Percentiles rank a stretch among this genome's conserved stretches.
These are phyloP conservation scores for Oxytropis ochrocephala DNA, from an alignment of 306 rosid genomes.

Conservation along the genomic window DNA sequence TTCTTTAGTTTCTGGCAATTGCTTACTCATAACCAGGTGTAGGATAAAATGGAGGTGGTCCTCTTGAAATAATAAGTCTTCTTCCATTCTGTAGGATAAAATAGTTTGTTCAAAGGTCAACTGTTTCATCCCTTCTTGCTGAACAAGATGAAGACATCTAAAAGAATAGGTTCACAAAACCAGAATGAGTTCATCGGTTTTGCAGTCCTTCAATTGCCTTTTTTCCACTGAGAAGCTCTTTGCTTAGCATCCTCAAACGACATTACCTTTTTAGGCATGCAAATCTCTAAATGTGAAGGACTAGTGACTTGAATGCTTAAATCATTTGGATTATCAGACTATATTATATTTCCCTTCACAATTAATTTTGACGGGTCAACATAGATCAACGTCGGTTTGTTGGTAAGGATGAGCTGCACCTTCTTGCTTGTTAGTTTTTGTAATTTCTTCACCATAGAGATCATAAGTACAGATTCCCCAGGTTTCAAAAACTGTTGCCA, in stretches of 20 bases:
- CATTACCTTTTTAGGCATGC: slow-evolving; percentile 91
- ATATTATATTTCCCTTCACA: slow-evolving; percentile 83
- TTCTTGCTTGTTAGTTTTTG: slow-evolving; percentile 91
- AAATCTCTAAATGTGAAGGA: slow-evolving; percentile 84
- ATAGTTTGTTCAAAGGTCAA: slow-evolving; percentile 30
- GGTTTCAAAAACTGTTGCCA: slow-evolving; percentile 98
- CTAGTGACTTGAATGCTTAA: slow-evolving; percentile 81
- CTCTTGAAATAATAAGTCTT: background rate
- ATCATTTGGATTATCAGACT: slow-evolving; percentile 93
- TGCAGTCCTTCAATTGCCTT: slow-evolving; percentile 98
- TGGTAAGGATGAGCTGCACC: slow-evolving; percentile 97
- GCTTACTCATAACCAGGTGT: slow-evolving; percentile 3
- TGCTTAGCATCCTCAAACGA: slow-evolving; percentile 91
- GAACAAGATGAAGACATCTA: slow-evolving; percentile 32
- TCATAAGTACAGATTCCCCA: slow-evolving; percentile 93
- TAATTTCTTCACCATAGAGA: slow-evolving; percentile 90
- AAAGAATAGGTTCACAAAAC: slow-evolving; percentile 39
- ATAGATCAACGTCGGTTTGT: slow-evolving; percentile 91
- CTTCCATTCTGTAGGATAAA: too few species aligned
- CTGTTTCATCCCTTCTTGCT: slow-evolving; percentile 32
- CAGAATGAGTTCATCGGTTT: slow-evolving; percentile 57
- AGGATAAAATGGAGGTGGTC: background rate
- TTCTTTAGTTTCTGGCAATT: background rate
- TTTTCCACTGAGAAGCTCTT: slow-evolving; percentile 93
- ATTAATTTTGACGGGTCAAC: slow-evolving; percentile 88